Base-by-base conservation (phyloP, 352 stramenopile species). In the Globisporangium irregulare region DNA sequence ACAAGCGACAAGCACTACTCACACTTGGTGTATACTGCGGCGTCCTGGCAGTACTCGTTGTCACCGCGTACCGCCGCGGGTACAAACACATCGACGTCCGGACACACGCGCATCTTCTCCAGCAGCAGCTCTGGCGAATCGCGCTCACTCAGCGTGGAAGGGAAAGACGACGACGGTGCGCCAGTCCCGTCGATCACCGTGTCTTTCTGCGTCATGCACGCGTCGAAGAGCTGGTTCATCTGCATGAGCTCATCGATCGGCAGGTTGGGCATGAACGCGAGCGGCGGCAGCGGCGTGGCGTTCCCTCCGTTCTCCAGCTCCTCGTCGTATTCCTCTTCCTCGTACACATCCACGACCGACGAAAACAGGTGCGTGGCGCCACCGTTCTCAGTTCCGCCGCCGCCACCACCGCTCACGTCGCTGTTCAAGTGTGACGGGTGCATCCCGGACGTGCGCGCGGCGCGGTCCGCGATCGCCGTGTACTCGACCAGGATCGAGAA, bases 11-110 rank as follows among this genome's bases (percentile, higher is more conserved):
- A 24, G 15, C 43, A 73, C 66, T 14, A 73, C 66, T 18, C 78
- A 88, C 82, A 87, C 65, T 90, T 89, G 50, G 79, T 77, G 70
- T 91, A 93, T 4, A 76, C 82, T 46, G 85, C 77, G 1, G 75
- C 79, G 61, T 93, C 85, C 66, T 93, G 81, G 73, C 85, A 93
- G 69, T 91, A 93, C 15, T 53, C 62, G 36, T 82, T 81, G 29
- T 88, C 72, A 22, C 73, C 73, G 20, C 82, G 74, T 32, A 90
- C 71, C 0, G 71, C 70, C 7, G 62, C 15, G 4, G 85, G 81
- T n/a, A 89, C 66, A 68, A 84, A 91, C 22, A 93, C 75, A 66
- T 93, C 84, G 27, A 92, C 69, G 50, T 82, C 75, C 0, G 82
- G 77, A 55, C 84, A 93, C 38, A 22, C 27, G 12, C 54, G 54